Percentiles rank a stretch among this genome's conserved stretches.
Conservation (phyloP, 2,329 filamentous ascomycete genomes). For the Calonectria leucothoes region DNA sequence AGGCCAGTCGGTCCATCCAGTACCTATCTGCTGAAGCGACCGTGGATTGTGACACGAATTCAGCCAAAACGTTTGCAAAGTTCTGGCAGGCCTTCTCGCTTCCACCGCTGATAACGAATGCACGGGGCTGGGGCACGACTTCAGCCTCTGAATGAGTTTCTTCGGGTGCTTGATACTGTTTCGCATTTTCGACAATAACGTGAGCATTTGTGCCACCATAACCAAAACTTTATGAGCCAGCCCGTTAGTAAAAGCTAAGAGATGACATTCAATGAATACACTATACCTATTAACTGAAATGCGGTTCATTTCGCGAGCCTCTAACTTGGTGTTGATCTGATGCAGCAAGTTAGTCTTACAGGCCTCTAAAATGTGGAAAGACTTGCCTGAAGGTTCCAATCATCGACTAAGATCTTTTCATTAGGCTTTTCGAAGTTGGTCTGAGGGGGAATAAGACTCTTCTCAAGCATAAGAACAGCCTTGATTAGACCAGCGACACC, state of each 20-base stretch:
- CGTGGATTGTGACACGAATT: constrained; percentile 21
- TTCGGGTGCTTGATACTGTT: constrained; percentile 40
- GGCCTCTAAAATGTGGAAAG: not conserved
- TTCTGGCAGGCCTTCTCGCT: constrained; percentile 31
- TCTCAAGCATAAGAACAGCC: constrained; percentile 44
- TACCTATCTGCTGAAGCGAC: not conserved
- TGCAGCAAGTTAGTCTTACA: not conserved
- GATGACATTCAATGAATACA: not conserved
- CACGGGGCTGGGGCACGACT: constrained; percentile 9
- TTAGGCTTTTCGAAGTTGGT: constrained; percentile 45
- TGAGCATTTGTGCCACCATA: constrained; percentile 45
- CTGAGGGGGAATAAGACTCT: constrained; percentile 46
- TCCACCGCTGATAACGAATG: constrained; percentile 36
- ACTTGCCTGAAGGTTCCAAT: constrained; percentile 36
- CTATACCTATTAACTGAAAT: constrained; percentile 26
- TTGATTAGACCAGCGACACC: constrained; percentile 45
- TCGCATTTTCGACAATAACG: constrained; percentile 38
- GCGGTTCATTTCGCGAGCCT: constrained; percentile 9
- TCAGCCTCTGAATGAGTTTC: not conserved
- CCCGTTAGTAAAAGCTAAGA: not conserved
- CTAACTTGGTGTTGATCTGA: constrained; percentile 9
- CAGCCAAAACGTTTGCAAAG: constrained; percentile 25
- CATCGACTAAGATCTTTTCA: constrained; percentile 39
- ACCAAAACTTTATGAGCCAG: constrained; percentile 37
- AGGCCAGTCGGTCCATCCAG: constrained; percentile 26